Base-by-base conservation (phyloP, 2,329 filamentous ascomycete species). In the Colletotrichum sp. region DNA sequence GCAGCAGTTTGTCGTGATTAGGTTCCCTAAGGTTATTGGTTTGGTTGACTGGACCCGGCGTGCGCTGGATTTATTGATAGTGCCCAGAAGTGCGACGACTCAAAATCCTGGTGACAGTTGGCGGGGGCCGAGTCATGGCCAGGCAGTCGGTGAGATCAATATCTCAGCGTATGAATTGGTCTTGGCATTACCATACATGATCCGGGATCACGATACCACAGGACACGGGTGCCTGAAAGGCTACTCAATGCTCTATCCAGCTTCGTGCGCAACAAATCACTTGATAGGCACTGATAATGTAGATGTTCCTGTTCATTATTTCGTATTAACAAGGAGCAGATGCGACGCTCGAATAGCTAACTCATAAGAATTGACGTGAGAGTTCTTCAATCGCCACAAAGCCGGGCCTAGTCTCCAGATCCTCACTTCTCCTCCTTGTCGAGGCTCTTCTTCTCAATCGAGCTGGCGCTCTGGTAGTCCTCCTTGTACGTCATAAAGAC, bases 401-500 rank as follows among this genome's bases (percentile, higher is more conserved):
- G 21, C 15, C 4, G 21, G 21, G 10, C 21, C 24, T 18, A 58
- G 43, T 0, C 24, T 26, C 26, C 4, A 24, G 30, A 32, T 38
- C 5, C 18, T 60, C 26, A 72, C 26, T 75, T 72, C 34, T 74
- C 60, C n/a, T 72, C 61, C 15, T 64, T 75, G 15, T 30, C 68
- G 5, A 64, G 24, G 12, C 65, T 16, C 38, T 72, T 75, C 12
- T 68, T 62, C 34, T 75, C 73, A 6, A 6, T 28, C 2, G 43
- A 68, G 13, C 15, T 60, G 8, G n/a, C 16, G 24, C 58, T 65
- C 32, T 69, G 52, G 21, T 60, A 75, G 36, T 75, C 73, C 18
- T 75, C 73, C 21, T 58, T 52, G 55, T 75, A 38, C 5, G 73
- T 75, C 73, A 75, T 75, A 48, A 75, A 75, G 9, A 68, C 64